phyloP scores from a whole-genome alignment of 495 filamentous ascomycete genomes.

The Daldinia decipiens region DNA sequence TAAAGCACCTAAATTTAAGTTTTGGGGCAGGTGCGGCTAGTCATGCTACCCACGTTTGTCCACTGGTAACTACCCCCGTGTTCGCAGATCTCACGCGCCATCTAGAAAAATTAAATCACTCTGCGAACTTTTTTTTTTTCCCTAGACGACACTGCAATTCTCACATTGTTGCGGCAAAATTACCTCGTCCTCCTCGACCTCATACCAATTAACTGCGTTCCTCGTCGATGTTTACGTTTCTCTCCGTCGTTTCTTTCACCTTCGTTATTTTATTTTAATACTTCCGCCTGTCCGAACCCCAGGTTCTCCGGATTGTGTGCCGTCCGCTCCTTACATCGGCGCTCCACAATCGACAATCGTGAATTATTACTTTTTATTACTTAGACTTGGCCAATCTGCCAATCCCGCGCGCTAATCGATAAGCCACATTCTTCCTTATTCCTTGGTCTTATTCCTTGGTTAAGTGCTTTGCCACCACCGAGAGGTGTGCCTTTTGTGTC shows the following conservation, averaged over 20 bases:
- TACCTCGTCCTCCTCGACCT: constrained; percentile 2
- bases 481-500: constrained; percentile 23
- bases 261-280: constrained; percentile 27
- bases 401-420: constrained; percentile 38
- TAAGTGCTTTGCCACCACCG: constrained; percentile 4
- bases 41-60: constrained; percentile 30
- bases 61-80: constrained; percentile 7
- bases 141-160: constrained; percentile 1
- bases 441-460: constrained; percentile 6
- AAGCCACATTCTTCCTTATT: constrained; percentile 19
- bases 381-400: constrained; percentile 25
- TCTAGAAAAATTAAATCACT: constrained; percentile 43
- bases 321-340: constrained; percentile 30
- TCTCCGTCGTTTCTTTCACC: constrained; percentile 16
- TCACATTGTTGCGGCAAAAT: neutral
- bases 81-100: constrained; percentile 24
- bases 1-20: constrained; percentile 9
- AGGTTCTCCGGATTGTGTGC: constrained; percentile 26
- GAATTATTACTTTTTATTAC: constrained; percentile 22
- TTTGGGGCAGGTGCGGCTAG: constrained; percentile 33
- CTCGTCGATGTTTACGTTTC: constrained; percentile 22
- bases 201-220: constrained; percentile 12
- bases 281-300: constrained; percentile 21
- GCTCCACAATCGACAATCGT: constrained; percentile 36
- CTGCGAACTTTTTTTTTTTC: constrained; percentile 32